Percentiles rank a stretch among this genome's conserved stretches.
phyloP scores from a whole-genome alignment of 352 stramenopile genomes.

The Globisporangium parvum region DNA sequence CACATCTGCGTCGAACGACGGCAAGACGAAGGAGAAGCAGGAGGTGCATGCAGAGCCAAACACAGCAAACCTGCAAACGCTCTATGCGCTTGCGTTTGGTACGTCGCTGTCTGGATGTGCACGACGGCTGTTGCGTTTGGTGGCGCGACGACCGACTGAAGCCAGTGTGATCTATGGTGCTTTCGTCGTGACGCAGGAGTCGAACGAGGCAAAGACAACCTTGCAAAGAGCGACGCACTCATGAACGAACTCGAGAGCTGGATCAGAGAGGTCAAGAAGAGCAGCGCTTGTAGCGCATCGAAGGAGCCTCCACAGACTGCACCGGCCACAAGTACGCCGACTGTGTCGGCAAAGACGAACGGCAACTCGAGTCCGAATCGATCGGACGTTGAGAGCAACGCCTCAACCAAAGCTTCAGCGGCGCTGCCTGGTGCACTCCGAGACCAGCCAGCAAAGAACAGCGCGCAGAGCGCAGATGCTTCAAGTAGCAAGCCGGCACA shows the following conservation, averaged over 20 bases:
- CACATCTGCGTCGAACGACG: conserved; percentile 16
- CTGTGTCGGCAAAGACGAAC: neutral
- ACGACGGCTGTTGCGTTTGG: neutral
- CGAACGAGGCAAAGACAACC: conserved; percentile 8
- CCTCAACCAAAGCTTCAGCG: too few relatives aligned
- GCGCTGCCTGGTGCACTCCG: neutral
- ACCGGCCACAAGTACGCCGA: neutral
- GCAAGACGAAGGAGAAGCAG: conserved; percentile 21
- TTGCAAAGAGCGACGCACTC: conserved; percentile 14
- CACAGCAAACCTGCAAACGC: conserved; percentile 5
- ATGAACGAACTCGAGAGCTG: conserved; percentile 21
- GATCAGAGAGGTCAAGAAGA: conserved; percentile 11
- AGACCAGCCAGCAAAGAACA: neutral
- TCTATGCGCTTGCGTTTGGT: conserved; percentile 13
- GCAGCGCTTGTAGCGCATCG: too few relatives aligned
- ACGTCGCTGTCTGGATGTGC: neutral
- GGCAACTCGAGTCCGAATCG: neutral
- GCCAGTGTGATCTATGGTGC: too few relatives aligned
- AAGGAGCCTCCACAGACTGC: neutral
- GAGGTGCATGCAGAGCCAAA: conserved; percentile 1
- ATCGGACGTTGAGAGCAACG: too few relatives aligned
- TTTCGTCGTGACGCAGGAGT: neutral
- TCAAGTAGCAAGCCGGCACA: neutral
- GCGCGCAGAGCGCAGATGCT: neutral
- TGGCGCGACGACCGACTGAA: too few relatives aligned